Evolutionary conservation across 192 early-diverging fungal genomes (phyloP).

Genomic region (Linnemannia zychae): DNA sequence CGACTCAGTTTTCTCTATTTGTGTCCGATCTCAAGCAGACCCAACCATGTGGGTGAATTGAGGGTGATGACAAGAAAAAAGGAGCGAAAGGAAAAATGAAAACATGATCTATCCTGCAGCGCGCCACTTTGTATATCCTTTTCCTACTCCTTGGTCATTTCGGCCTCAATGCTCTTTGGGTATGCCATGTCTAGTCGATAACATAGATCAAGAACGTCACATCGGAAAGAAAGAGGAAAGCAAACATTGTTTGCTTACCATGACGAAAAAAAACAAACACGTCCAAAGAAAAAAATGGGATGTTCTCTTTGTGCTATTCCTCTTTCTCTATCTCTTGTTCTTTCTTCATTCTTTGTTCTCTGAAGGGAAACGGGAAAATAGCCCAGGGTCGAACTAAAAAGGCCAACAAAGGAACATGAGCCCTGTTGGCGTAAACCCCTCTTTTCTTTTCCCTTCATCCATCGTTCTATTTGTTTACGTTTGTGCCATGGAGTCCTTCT

Average conservation of each 20-base stretch:
- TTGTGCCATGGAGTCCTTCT: background rate
- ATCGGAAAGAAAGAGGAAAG: background rate
- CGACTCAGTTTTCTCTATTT: background rate
- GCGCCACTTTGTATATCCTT: background rate
- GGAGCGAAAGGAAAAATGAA: background rate
- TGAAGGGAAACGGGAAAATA: background rate
- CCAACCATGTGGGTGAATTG: constrained; percentile 10
- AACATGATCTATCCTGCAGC: background rate
- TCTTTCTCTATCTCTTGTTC: background rate
- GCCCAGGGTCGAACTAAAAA: background rate
- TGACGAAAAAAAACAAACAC: background rate
- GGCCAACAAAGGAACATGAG: background rate
- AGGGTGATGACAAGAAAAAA: background rate
- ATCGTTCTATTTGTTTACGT: background rate
- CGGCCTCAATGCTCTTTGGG: background rate
- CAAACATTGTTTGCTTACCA: background rate
- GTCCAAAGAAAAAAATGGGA: background rate
- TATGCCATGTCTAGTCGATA: background rate
- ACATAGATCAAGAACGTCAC: background rate
- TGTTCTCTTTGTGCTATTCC: background rate
- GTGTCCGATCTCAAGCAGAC: background rate
- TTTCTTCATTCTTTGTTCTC: too few species aligned
- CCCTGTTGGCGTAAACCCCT: background rate
- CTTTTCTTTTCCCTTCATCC: background rate
- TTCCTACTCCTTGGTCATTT: background rate